Evolutionary conservation across 768 basidiomycete genomes (phyloP), one percentile per base, ranked within the genome.

Genomic region (Tulasnella sp.): DNA sequence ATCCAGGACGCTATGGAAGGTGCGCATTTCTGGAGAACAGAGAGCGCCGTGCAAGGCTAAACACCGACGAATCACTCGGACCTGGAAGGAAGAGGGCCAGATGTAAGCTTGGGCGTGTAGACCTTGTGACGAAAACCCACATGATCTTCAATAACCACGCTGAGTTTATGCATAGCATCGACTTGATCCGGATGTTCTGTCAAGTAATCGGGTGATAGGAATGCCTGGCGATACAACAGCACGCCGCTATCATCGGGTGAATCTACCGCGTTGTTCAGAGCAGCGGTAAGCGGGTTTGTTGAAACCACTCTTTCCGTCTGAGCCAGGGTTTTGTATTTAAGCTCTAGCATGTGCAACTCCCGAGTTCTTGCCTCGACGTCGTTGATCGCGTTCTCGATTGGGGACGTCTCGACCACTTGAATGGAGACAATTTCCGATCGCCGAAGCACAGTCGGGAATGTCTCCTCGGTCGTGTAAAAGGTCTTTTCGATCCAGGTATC

Each of bases 401-500:
- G 96, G 1, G 95, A 94, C 71, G 97, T 91, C 84, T 97, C 93
- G 75, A 90, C 87, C 27, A 92, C 86, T 68, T 91, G 89, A 68
- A 91, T 85, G 48, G 89, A 90, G 40, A 95, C 87, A 62, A 98
- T 90, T 83, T 98, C 96, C 0, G 95, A 96, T 34, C 97, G 90
- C 42, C 94, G 91, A 48, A 98, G 89, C 3, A 98, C 93, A 0
- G 96, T 96, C 0, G 97, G 97, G 86, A 97, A 96, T 4, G 90
- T 88, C 82, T 95, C 93, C 85, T 96, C 94, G 0, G 94, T 96
- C 3, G 92, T 93, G 83, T 90, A 92, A 82, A 90, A 92, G 0
- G 93, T 95, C 87, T 97, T 98, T 84, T 98, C 96, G 0, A 92
- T 85, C 96, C 96, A 98, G 1, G 89, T 85, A 84, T 94, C 93